A percentile compares a stretch with the other conserved stretches of the same genome.
phyloP scores from a whole-genome alignment of 352 stramenopile species.

The Globisporangium paddicum region DNA sequence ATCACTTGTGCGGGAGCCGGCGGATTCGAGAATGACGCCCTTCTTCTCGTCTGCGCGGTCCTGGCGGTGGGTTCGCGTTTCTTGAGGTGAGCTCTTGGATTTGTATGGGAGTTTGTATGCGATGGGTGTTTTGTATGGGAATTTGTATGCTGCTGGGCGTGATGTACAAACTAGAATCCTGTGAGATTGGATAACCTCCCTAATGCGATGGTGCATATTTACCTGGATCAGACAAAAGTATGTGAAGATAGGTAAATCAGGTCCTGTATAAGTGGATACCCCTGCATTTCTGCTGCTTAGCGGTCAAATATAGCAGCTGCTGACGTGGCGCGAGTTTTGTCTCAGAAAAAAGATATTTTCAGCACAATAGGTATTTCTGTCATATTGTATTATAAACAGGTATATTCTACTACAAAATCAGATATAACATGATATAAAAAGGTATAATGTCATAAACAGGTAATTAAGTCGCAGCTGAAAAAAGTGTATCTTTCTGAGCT shows the following conservation, averaged over 20 bases:
- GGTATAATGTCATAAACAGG: no score
- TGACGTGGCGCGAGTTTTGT: not conserved
- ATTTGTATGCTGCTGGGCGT: not conserved
- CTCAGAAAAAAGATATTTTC: constrained; percentile 1
- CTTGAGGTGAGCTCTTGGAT: not conserved
- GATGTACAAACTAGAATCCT: not conserved
- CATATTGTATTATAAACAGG: no score
- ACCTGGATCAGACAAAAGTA: not conserved
- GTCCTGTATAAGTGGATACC: constrained; percentile 4
- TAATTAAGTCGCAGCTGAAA: not conserved
- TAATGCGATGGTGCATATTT: not conserved
- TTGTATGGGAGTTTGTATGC: not conserved
- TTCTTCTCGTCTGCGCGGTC: not conserved
- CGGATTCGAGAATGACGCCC: constrained; percentile 26
- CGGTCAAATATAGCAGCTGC: not conserved
- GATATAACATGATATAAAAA: no score
- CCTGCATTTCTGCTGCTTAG: not conserved
- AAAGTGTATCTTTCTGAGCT: no score
- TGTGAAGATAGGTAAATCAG: constrained; percentile 5
- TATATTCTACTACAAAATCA: no score
- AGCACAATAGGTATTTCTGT: not conserved
- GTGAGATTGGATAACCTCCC: not conserved
- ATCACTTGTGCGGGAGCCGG: constrained; percentile 2
- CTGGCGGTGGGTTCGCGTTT: not conserved
- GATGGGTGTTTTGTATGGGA: not conserved